Evolutionary conservation across 2,329 filamentous ascomycete species (phyloP), one percentile per base, ranked within the genome.

Genomic region (Apiospora saccharicola): DNA sequence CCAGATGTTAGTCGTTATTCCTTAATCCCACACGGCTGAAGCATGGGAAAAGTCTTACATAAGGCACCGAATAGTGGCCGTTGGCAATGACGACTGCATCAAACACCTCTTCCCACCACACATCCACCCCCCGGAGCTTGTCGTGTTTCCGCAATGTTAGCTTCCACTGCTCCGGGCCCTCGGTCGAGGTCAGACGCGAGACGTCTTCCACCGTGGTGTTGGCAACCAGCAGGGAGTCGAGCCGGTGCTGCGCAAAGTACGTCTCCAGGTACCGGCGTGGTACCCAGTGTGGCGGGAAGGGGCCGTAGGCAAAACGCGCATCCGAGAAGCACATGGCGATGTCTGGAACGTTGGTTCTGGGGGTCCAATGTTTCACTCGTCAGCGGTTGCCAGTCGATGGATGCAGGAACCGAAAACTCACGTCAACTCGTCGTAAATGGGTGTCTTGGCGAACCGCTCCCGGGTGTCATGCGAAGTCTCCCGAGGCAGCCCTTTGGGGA

Each of bases 251-350:
- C 0, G 88, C 85, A 74, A 90, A 88, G 74, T 90, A 90, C 44
- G 84, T 85, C 71, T 89, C 85, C 3, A 90, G 83, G 71, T 90
- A 90, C 74, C 89, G 87, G 2, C 85, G 84, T 0, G 89, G 85
- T 0, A 90, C 79, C 73, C 86, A 83, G 75, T 90, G 88, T 0
- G 88, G 88, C 16, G 84, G 85, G 75, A 90, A 90, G 0, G 88
- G 87, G 0, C 87, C 88, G 71, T 89, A 89, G 0, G 88, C 80
- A 74, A 90, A 90, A 0, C 81, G 81, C 0, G 80, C 67, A 72
- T 90, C 88, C 0, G 87, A 89, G 74, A 89, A 89, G 5, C 81
- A 84, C 88, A 89, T 90, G 30, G 86, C 87, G 46, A 89, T 85
- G 51, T 86, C 84, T 0, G 88, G 88, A 0, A 90, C 87, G 68